A percentile compares a stretch with the other conserved stretches of the same genome.
phyloP scores from a whole-genome alignment of 1,139 yeast species.

The Wickerhamiella infanticola region DNA sequence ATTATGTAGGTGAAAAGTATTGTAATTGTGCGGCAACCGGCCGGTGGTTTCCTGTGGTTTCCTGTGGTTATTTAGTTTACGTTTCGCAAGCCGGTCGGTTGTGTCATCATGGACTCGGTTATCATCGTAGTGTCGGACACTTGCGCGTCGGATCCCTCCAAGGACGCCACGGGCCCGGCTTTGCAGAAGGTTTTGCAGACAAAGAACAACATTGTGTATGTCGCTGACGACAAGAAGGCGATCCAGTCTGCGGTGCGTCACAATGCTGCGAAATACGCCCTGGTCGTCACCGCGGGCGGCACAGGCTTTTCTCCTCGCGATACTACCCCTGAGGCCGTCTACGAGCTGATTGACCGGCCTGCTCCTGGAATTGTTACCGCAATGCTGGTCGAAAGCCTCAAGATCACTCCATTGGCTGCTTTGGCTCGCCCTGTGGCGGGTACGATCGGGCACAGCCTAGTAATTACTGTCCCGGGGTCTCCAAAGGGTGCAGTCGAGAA shows the following conservation, averaged over 20 bases:
- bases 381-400: constrained; percentile 29
- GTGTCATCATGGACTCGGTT: constrained; percentile 15
- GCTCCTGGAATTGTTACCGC: constrained; percentile 35
- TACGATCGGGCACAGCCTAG: constrained; percentile 18
- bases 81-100: neutral
- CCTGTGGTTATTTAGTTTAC: too few relatives aligned
- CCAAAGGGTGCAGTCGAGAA: constrained; percentile 34
- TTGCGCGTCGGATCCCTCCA: constrained; percentile 18
- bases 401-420: constrained; percentile 31
- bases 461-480: constrained; percentile 36
- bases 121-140: constrained; percentile 29
- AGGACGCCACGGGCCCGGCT: constrained; percentile 20
- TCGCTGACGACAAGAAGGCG: constrained; percentile 22
- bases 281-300: constrained; percentile 34
- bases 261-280: constrained; percentile 16
- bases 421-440: constrained; percentile 37
- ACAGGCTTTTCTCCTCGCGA: constrained; percentile 34
- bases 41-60: too few relatives aligned
- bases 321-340: constrained; percentile 35
- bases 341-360: constrained; percentile 26
- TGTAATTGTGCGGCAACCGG: too few relatives aligned
- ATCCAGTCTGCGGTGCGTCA: constrained; percentile 20
- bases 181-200: constrained; percentile 11
- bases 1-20: too few relatives aligned
- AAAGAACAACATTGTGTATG: constrained; percentile 12